These are phyloP conservation scores for Rhizopogon vinicolor DNA, from an alignment of 768 basidiomycete genomes.

Conservation along the genomic window DNA sequence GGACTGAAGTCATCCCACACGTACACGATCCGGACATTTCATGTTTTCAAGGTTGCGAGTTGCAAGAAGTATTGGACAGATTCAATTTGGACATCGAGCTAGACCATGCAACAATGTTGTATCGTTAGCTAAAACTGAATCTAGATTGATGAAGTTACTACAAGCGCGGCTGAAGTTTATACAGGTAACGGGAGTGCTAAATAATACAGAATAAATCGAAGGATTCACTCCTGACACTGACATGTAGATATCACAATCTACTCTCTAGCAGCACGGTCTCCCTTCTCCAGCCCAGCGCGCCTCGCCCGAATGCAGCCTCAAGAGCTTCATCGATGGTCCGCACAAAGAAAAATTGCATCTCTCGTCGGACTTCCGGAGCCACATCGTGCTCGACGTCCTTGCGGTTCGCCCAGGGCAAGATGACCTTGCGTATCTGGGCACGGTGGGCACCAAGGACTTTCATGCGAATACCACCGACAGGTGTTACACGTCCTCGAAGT, in stretches of 20 bases:
- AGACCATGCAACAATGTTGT: too few relatives aligned
- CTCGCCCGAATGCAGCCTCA: slow-evolving; percentile 78
- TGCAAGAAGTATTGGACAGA: too few relatives aligned
- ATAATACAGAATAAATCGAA: not conserved
- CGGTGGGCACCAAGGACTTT: slow-evolving; percentile 89
- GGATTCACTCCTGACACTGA: not conserved
- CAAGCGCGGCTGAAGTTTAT: too few relatives aligned
- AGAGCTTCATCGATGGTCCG: slow-evolving; percentile 74
- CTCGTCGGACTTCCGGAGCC: slow-evolving; percentile 61
- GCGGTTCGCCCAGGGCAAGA: slow-evolving; percentile 79
- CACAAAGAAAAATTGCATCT: slow-evolving; percentile 83
- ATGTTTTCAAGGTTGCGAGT: too few relatives aligned
- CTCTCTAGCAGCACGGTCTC: slow-evolving; percentile 48
- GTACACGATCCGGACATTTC: too few relatives aligned
- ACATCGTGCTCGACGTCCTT: slow-evolving; percentile 89
- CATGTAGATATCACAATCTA: slow-evolving; percentile 32
- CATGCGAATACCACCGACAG: slow-evolving; percentile 91
- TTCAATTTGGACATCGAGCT: too few relatives aligned
- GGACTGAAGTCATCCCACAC: too few relatives aligned
- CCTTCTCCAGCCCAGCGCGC: slow-evolving; percentile 60
- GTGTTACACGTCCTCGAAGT: slow-evolving; percentile 72
- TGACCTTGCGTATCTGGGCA: slow-evolving; percentile 76
- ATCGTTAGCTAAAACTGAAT: too few relatives aligned
- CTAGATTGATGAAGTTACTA: too few relatives aligned
- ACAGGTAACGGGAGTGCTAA: not conserved